Conservation (phyloP, 2,329 filamentous ascomycete species). For the Cladosporium austrohemisphaericum region DNA sequence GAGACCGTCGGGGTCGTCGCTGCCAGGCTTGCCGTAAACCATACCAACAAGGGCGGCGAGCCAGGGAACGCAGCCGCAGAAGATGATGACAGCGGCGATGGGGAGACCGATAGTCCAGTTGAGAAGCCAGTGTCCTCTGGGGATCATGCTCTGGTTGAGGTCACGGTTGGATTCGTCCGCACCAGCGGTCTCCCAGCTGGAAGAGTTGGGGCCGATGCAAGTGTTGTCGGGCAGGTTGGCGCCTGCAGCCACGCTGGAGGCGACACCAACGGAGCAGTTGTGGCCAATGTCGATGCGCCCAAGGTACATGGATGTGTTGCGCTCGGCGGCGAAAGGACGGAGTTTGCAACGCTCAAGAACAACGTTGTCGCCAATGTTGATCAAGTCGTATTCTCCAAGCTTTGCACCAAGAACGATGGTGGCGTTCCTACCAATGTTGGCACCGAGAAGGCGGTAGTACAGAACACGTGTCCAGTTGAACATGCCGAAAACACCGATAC, state of each 20-base stretch:
- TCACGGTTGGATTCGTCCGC: constrained; percentile 47
- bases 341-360: constrained; percentile 47
- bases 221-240: constrained; percentile 46
- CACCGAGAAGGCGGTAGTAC: constrained; percentile 53
- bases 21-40: constrained; percentile 38
- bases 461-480: constrained; percentile 40
- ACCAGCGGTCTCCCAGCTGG: constrained; percentile 53
- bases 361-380: constrained; percentile 52
- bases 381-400: constrained; percentile 55
- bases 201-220: constrained; percentile 56
- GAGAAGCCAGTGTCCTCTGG: constrained; percentile 46
- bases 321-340: constrained; percentile 53
- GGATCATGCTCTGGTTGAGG: constrained; percentile 37
- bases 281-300: constrained; percentile 49
- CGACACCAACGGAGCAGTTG: constrained; percentile 47
- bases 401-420: constrained; percentile 41
- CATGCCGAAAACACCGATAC: constrained; percentile 44
- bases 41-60: constrained; percentile 42
- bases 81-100: constrained; percentile 38
- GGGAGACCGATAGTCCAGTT: constrained; percentile 43
- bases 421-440: constrained; percentile 51
- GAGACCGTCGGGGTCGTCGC: constrained; percentile 35
- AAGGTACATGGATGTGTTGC: constrained; percentile 58
- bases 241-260: constrained; percentile 51
- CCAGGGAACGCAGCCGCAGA: constrained; percentile 46